Conservation (phyloP, 306 rosid genomes). For the Prunus padus region DNA sequence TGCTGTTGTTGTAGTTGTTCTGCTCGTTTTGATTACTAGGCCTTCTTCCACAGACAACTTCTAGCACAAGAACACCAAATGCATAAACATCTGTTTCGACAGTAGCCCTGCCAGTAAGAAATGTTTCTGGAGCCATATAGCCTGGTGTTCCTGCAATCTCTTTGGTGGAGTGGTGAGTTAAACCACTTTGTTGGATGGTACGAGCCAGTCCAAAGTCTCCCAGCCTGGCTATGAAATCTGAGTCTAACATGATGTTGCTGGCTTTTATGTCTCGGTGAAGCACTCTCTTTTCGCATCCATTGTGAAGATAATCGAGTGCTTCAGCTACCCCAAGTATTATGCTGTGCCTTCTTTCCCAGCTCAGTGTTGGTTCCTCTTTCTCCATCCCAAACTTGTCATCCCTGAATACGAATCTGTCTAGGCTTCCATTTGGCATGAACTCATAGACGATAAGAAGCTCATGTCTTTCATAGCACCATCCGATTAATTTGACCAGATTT, state of each 20-base stretch:
- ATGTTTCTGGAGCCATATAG: slow-evolving; percentile 83
- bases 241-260: slow-evolving; percentile 75
- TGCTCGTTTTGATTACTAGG: slow-evolving; percentile 41
- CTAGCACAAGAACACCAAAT: slow-evolving; percentile 63
- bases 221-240: slow-evolving; percentile 47
- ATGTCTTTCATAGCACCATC: slow-evolving; percentile 75
- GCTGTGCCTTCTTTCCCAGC: slow-evolving; percentile 51
- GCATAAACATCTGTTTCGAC: slow-evolving; percentile 78
- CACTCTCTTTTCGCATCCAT: slow-evolving; percentile 61
- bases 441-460: slow-evolving; percentile 84
- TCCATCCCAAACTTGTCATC: slow-evolving; percentile 20
- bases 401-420: slow-evolving; percentile 55
- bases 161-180: slow-evolving; percentile 67
- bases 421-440: slow-evolving; percentile 76
- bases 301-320: slow-evolving; percentile 73
- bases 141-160: slow-evolving; percentile 84
- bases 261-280: slow-evolving; percentile 80
- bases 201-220: slow-evolving; percentile 85
- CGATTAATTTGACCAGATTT: slow-evolving; percentile 68
- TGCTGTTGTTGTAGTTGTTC: slow-evolving; percentile 47
- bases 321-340: slow-evolving; percentile 62
- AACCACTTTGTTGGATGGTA: slow-evolving; percentile 43
- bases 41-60: slow-evolving; percentile 62
- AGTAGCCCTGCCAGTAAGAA: slow-evolving; percentile 58
- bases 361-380: slow-evolving; percentile 20